These are phyloP conservation scores for Phytophthora quininea DNA, from an alignment of 352 stramenopile species.

Conservation along the genomic window DNA sequence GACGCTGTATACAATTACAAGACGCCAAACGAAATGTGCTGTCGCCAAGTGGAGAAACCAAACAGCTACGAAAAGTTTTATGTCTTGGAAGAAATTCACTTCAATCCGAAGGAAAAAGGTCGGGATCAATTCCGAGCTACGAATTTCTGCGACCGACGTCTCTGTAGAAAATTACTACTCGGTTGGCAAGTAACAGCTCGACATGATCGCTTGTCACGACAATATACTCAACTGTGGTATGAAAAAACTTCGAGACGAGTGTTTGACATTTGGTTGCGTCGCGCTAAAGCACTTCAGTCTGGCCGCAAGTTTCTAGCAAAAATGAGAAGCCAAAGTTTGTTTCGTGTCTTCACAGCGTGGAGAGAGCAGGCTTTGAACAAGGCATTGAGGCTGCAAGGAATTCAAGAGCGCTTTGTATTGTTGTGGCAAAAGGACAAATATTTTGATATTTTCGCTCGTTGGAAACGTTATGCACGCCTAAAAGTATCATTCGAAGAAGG, in stretches of 20 bases:
- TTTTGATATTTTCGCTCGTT: conserved; percentile 16
- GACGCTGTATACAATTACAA: conserved; percentile 1
- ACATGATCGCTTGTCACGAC: conserved; percentile 11
- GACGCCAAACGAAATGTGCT: conserved; percentile 20
- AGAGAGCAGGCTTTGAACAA: conserved; percentile 28
- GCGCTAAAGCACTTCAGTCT: conserved; percentile 8
- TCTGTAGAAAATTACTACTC: neutral
- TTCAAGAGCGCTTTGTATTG: conserved; percentile 39
- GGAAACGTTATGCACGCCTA: conserved; percentile 21
- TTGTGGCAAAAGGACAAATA: conserved; percentile 33
- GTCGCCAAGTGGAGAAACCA: conserved; percentile 32
- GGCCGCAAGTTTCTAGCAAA: conserved; percentile 10
- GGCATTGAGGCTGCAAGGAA: conserved; percentile 7
- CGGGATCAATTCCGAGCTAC: conserved; percentile 12
- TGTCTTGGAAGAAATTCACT: conserved; percentile 9
- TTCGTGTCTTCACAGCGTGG: conserved; percentile 41
- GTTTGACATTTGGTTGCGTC: conserved; percentile 28
- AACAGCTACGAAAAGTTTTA: conserved; percentile 16
- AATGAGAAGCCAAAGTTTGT: conserved; percentile 20
- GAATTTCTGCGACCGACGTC: conserved; percentile 13
- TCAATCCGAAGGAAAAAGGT: conserved; percentile 13
- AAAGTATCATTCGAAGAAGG: conserved; percentile 9
- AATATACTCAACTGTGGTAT: conserved; percentile 16
- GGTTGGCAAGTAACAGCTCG: conserved; percentile 5
- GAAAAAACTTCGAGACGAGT: conserved; percentile 11